Percentiles rank a stretch among this genome's conserved stretches.
Conservation (phyloP, 495 filamentous ascomycete genomes). For the Neurospora terricola region DNA sequence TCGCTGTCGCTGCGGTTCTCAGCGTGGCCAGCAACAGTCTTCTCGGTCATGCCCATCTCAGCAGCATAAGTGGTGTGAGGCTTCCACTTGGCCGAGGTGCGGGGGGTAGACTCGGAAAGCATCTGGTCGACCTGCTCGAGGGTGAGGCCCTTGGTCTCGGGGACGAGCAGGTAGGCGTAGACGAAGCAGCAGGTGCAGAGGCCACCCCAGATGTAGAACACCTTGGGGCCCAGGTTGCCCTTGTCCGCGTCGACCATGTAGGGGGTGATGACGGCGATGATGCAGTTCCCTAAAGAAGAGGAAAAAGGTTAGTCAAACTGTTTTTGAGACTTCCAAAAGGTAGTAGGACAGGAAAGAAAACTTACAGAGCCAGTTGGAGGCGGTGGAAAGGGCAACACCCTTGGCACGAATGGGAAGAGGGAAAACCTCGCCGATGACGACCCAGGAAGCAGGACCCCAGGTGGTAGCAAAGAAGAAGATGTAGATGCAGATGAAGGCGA, state of each 20-base stretch:
- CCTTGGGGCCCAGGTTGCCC: conserved; percentile 58
- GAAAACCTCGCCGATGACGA: conserved; percentile 80
- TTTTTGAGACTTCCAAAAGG: not conserved
- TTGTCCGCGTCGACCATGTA: conserved; percentile 65
- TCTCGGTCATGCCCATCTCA: conserved; percentile 16
- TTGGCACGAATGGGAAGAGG: conserved; percentile 72
- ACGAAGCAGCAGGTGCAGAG: conserved; percentile 55
- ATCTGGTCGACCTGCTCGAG: conserved; percentile 85
- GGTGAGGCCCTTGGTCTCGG: conserved; percentile 81
- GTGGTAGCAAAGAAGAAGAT: conserved; percentile 74
- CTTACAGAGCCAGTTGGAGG: conserved; percentile 57
- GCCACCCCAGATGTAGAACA: conserved; percentile 71
- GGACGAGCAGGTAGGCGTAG: conserved; percentile 69
- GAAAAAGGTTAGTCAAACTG: not conserved
- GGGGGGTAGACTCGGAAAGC: conserved; percentile 66
- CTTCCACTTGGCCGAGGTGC: conserved; percentile 58
- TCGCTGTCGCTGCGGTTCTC: conserved; percentile 10
- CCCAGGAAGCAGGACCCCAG: conserved; percentile 73
- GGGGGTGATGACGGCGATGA: conserved; percentile 61
- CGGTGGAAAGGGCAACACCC: conserved; percentile 68
- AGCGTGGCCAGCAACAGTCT: conserved; percentile 10
- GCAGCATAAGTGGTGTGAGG: conserved; percentile 58
- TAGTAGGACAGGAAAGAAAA: not conserved
- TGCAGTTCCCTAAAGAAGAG: conserved; percentile 46
- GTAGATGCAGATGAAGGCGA: conserved; percentile 74